Evolutionary conservation across 2,329 filamentous ascomycete species (phyloP).

Genomic region (Colletotrichum aenigma): DNA sequence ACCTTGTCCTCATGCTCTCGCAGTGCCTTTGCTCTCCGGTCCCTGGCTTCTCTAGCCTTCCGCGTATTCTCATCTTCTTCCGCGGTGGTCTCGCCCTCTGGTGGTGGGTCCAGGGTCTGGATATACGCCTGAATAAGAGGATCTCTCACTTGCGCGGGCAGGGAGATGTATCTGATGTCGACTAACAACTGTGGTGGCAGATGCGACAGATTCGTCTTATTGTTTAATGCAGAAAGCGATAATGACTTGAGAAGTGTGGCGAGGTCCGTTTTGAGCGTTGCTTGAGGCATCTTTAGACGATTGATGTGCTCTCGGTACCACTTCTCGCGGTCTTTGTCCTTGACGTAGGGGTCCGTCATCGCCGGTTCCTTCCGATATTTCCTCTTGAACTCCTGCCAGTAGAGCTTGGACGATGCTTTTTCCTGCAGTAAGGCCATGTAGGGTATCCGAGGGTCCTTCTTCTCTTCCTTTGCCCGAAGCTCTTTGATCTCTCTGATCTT

Average conservation of each 20-base stretch:
- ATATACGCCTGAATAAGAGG: slow-evolving; percentile 70
- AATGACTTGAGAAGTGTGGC: slow-evolving; percentile 67
- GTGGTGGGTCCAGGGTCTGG: slow-evolving; percentile 64
- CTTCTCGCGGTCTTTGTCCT: slow-evolving; percentile 81
- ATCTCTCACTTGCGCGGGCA: slow-evolving; percentile 66
- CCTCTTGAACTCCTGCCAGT: slow-evolving; percentile 95
- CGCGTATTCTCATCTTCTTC: slow-evolving; percentile 56
- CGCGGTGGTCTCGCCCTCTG: slow-evolving; percentile 36
- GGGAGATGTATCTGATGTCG: slow-evolving; percentile 73
- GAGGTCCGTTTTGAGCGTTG: slow-evolving; percentile 73
- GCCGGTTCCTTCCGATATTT: slow-evolving; percentile 83
- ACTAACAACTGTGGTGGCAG: slow-evolving; percentile 67
- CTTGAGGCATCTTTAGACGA: slow-evolving; percentile 68
- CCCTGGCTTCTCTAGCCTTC: slow-evolving; percentile 55
- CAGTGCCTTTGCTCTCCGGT: slow-evolving; percentile 69
- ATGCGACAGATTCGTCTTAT: slow-evolving; percentile 55
- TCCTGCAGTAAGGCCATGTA: slow-evolving; percentile 84
- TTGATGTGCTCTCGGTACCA: slow-evolving; percentile 77
- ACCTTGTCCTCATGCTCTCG: slow-evolving; percentile 59
- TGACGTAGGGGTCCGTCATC: slow-evolving; percentile 76
- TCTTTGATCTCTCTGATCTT: slow-evolving; percentile 76
- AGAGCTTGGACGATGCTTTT: slow-evolving; percentile 87
- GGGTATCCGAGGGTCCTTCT: slow-evolving; percentile 80
- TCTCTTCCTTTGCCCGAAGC: slow-evolving; percentile 75
- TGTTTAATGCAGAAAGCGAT: slow-evolving; percentile 63